Evolutionary conservation across 2,329 filamentous ascomycete species (phyloP).

Genomic region (Colletotrichum shisoi): DNA sequence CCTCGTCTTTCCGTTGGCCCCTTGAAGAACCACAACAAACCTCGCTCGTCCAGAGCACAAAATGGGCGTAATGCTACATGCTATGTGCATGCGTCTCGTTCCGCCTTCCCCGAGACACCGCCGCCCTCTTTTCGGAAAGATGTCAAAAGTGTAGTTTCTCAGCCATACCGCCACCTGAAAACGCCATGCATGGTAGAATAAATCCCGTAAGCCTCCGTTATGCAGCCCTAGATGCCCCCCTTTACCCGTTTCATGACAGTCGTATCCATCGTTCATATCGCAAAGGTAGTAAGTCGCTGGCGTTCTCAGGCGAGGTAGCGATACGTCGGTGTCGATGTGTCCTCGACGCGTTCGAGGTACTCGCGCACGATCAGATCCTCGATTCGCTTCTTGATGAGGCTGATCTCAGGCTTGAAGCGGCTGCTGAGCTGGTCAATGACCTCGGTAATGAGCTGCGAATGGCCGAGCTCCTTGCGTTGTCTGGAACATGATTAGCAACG

Average conservation of each 20-base stretch:
- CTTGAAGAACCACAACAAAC: neutral
- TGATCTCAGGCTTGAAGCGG: slow-evolving; percentile 78
- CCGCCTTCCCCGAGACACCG: neutral
- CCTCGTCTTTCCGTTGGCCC: neutral
- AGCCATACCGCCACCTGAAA: slow-evolving; percentile 2
- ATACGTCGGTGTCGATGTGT: slow-evolving; percentile 70
- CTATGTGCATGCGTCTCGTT: neutral
- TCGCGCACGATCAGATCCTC: slow-evolving; percentile 79
- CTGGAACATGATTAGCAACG: slow-evolving; percentile 54
- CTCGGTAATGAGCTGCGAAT: slow-evolving; percentile 74
- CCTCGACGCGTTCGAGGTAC: slow-evolving; percentile 78
- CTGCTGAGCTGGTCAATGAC: slow-evolving; percentile 72
- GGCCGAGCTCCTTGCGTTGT: slow-evolving; percentile 75
- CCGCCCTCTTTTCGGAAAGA: neutral
- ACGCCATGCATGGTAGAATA: slow-evolving; percentile 17
- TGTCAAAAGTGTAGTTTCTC: neutral
- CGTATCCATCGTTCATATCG: slow-evolving; percentile 7
- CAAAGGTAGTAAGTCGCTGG: neutral
- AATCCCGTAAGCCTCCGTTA: slow-evolving; percentile 6
- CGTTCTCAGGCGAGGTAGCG: slow-evolving; percentile 70
- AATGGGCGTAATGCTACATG: neutral
- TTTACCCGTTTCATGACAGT: slow-evolving; percentile 13
- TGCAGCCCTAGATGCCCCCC: slow-evolving; percentile 8
- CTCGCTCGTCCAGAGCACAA: neutral
- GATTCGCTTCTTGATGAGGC: slow-evolving; percentile 81